A percentile compares a stretch with the other conserved stretches of the same genome.
Conservation (phyloP, 495 filamentous ascomycete species). For the Neurospora sp. region DNA sequence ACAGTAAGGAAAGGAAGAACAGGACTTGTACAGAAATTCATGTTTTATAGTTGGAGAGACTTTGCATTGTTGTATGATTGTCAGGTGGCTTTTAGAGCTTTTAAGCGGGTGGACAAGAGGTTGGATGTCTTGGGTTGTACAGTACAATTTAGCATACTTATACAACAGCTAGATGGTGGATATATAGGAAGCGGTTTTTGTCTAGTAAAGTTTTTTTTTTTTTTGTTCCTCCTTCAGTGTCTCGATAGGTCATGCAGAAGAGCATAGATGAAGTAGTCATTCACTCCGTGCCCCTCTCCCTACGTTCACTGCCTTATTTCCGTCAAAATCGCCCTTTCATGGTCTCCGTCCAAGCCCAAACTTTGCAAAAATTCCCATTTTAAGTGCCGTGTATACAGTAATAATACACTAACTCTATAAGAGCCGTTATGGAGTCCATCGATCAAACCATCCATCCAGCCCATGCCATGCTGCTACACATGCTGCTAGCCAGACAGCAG, state of each 20-base stretch:
- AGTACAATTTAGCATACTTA: background rate
- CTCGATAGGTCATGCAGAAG: background rate
- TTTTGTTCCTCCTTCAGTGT: background rate
- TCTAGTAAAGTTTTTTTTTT: background rate
- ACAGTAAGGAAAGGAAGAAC: background rate
- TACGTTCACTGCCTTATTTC: background rate
- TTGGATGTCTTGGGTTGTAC: background rate
- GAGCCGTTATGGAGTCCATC: background rate
- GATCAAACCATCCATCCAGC: background rate
- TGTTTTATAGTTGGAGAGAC: background rate
- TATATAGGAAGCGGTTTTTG: background rate
- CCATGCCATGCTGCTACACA: background rate
- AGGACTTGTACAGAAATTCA: background rate
- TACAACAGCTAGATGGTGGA: background rate
- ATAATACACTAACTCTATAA: background rate
- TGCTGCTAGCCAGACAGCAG: background rate
- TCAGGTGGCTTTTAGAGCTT: background rate
- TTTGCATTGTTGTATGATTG: background rate
- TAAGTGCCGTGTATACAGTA: background rate
- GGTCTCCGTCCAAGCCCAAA: background rate
- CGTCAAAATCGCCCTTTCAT: background rate
- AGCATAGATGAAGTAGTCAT: background rate
- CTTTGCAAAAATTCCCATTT: background rate
- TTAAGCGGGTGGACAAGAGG: background rate
- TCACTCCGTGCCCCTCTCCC: background rate